These are phyloP conservation scores for Acmispon strigosus DNA, from an alignment of 306 rosid species.

Conservation along the genomic window DNA sequence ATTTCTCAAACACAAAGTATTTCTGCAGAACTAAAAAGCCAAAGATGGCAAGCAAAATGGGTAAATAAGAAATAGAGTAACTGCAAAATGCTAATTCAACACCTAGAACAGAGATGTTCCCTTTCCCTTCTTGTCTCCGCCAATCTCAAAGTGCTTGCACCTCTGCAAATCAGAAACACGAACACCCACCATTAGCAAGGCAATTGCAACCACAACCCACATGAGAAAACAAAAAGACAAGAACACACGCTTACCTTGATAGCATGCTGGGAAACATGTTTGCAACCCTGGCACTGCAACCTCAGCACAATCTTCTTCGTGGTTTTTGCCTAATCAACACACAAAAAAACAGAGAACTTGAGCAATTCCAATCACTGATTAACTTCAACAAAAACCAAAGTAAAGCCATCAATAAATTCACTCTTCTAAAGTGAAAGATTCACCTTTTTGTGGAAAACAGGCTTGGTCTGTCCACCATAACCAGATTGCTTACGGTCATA, in stretches of 20 bases:
- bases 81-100: neutral
- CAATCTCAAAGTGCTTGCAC: constrained; percentile 49
- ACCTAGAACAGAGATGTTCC: constrained; percentile 46
- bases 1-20: neutral
- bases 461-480: constrained; percentile 50
- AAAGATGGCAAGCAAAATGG: neutral
- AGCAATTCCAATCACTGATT: neutral
- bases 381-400: neutral
- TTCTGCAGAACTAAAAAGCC: neutral
- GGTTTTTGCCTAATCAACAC: constrained; percentile 34
- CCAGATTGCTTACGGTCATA: constrained; percentile 50
- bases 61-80: neutral
- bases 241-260: constrained; percentile 21
- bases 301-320: constrained; percentile 48
- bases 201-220: neutral
- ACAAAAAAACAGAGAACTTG: neutral
- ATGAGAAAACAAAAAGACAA: neutral
- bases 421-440: too few species aligned
- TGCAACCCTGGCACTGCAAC: constrained; percentile 48
- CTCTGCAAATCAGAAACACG: constrained; percentile 22
- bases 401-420: too few species aligned
- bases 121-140: constrained; percentile 50
- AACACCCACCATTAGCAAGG: neutral
- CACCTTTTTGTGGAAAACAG: constrained; percentile 49
- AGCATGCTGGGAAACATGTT: constrained; percentile 43